Conservation (phyloP, 2,329 filamentous ascomycete species). For the Aureobasidium subglaciale region DNA sequence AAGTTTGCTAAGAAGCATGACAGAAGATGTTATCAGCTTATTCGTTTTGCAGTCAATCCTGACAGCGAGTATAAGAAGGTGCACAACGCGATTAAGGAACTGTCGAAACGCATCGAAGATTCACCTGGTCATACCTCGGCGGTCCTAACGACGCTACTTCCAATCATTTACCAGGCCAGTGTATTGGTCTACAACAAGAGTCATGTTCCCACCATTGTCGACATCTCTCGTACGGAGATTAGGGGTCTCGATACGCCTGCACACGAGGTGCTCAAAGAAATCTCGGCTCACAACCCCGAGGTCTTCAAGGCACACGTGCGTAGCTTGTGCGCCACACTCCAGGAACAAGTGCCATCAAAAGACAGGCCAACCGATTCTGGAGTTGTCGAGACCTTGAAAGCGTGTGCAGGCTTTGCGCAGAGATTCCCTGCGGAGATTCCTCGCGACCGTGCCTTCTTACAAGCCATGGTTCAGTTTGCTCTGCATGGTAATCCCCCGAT, state of each 20-base stretch:
- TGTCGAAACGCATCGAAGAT: constrained; percentile 71
- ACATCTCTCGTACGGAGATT: constrained; percentile 69
- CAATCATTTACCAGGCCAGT: constrained; percentile 75
- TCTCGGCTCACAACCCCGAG: constrained; percentile 80
- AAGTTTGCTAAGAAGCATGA: constrained; percentile 91
- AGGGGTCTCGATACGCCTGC: constrained; percentile 69
- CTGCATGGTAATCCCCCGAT: constrained; percentile 72
- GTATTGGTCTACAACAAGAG: constrained; percentile 90
- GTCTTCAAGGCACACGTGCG: constrained; percentile 90
- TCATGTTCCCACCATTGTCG: constrained; percentile 84
- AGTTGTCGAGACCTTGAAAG: constrained; percentile 86
- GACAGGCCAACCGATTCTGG: constrained; percentile 60
- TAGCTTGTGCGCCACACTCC: constrained; percentile 80
- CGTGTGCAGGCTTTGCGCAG: constrained; percentile 84
- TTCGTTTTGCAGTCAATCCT: constrained; percentile 75
- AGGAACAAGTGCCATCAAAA: constrained; percentile 68
- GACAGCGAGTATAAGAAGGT: constrained; percentile 91
- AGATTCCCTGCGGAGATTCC: constrained; percentile 80
- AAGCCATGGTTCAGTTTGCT: constrained; percentile 76
- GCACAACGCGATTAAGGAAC: constrained; percentile 80
- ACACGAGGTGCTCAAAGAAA: constrained; percentile 84
- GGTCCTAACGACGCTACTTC: constrained; percentile 71
- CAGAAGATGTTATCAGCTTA: constrained; percentile 79
- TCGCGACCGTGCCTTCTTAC: constrained; percentile 69
- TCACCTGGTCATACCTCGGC: constrained; percentile 51